These are phyloP conservation scores for Heterobasidion irregulare DNA, from an alignment of 1,284 basidiomycete species.

Conservation along the genomic window DNA sequence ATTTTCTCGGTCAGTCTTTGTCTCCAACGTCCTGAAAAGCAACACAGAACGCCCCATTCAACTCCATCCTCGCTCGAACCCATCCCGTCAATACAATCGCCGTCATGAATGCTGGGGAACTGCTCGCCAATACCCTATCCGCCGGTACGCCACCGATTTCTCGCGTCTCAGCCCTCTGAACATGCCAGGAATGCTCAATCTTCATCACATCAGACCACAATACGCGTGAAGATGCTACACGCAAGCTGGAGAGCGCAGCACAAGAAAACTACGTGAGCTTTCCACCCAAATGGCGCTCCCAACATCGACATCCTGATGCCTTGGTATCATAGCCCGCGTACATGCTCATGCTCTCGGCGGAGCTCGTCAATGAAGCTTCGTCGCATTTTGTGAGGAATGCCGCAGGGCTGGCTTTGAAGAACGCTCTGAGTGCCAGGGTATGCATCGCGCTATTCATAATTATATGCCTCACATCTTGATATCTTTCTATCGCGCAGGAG, in stretches of 20 bases:
- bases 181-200: conserved; percentile 18
- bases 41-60: background rate
- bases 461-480: conserved; percentile 8
- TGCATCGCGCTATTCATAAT: conserved; percentile 24
- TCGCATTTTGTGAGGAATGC: conserved; percentile 84
- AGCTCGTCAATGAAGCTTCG: conserved; percentile 70
- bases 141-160: conserved; percentile 50
- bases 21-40: background rate
- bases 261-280: conserved; percentile 76
- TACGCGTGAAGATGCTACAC: conserved; percentile 83
- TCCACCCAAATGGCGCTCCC: conserved; percentile 13
- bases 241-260: conserved; percentile 79
- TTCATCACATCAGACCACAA: conserved; percentile 50
- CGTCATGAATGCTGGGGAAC: conserved; percentile 84
- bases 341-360: conserved; percentile 79
- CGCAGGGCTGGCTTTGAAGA: conserved; percentile 96
- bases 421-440: conserved; percentile 86
- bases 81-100: conserved; percentile 9
- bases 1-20: conserved; percentile 3
- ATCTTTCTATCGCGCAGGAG: conserved; percentile 47
- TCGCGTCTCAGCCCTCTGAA: conserved; percentile 9
- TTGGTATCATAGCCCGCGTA: conserved; percentile 64
- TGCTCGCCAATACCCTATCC: conserved; percentile 86
- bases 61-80: background rate
- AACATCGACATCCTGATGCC: conserved; percentile 14